Base-by-base conservation (phyloP, 1,139 yeast genomes). In the Debaryomyces sp. region DNA sequence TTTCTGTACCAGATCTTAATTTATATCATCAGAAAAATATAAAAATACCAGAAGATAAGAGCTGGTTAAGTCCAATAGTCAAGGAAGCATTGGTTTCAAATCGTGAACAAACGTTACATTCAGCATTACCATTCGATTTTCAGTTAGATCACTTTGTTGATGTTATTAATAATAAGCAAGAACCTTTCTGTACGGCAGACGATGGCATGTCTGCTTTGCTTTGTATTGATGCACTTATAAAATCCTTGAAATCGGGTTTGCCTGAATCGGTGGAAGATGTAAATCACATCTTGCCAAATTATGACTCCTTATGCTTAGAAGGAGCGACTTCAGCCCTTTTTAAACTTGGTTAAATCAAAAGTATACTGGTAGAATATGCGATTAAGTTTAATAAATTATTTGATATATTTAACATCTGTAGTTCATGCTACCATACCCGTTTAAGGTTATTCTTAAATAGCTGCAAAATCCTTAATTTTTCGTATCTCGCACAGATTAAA, bases 81-180 rank as follows among this genome's bases (percentile, higher is more conserved):
- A 62, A 48, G 45, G 54, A 52, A 46, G 49, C 57, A 13, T 44
- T 59, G 18, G 49, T 57, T 5, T 46, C 50, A 8, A 55, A 62
- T 40, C 24, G 49, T 3, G 44, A 54, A 1, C 53, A 51, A 2
- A 38, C 43, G 1, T 47, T 65, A 9, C 40, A 48, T 10, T 39
- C 56, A 1, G 54, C 57, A 30, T 56, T 62, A 41, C 77, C 77
- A 1, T 74, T 75, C 56, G 77, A 73, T 49, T 61, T 68, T 17
- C 79, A 74, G 54, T 59, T 74, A 49, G 62, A 67, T 46, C 77
- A 73, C 54, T 73, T 73, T 50, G 64, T 71, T 24, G 69, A 71
- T 43, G 64, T 73, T 7, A 68, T 73, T 2, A 53, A 58, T 22
- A 71, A 67, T 2, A 61, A 59, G 4, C 54, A 53, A 2, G 63